Evolutionary conservation across 495 filamentous ascomycete species (phyloP).

Genomic region (Usnea hakonensis): DNA sequence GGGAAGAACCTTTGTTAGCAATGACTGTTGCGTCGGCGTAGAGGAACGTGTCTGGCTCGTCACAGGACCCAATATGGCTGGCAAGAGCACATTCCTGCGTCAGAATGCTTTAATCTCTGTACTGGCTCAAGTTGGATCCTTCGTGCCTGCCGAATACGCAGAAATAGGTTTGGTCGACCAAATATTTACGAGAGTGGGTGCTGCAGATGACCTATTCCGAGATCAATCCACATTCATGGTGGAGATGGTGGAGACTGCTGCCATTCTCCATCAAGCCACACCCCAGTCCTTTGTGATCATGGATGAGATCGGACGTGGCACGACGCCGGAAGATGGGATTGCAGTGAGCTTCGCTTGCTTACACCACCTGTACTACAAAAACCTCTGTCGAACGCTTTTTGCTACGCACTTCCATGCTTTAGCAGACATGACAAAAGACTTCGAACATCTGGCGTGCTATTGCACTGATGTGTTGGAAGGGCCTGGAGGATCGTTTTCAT

Average conservation of each 20-base stretch:
- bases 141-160: conserved; percentile 80
- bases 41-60: conserved; percentile 74
- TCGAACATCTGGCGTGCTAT: conserved; percentile 64
- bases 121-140: conserved; percentile 84
- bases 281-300: conserved; percentile 81
- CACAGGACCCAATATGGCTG: conserved; percentile 98
- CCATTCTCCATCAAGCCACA: conserved; percentile 46
- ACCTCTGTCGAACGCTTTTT: conserved; percentile 74
- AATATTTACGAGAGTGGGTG: conserved; percentile 86
- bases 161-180: conserved; percentile 83
- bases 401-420: conserved; percentile 91
- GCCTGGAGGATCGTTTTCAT: conserved; percentile 54
- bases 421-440: conserved; percentile 63
- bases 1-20: conserved; percentile 75
- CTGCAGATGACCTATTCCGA: conserved; percentile 82
- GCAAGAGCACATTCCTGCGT: conserved; percentile 89
- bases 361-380: conserved; percentile 68
- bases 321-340: conserved; percentile 81
- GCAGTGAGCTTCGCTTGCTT: conserved; percentile 86
- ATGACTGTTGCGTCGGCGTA: conserved; percentile 73
- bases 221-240: conserved; percentile 93
- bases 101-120: conserved; percentile 93
- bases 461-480: conserved; percentile 85
- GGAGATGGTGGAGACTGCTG: conserved; percentile 49
- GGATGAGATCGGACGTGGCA: conserved; percentile 94